Percentiles rank a stretch among this genome's conserved stretches.
Conservation (phyloP, 768 basidiomycete genomes). For the Cubamyces sp. region DNA sequence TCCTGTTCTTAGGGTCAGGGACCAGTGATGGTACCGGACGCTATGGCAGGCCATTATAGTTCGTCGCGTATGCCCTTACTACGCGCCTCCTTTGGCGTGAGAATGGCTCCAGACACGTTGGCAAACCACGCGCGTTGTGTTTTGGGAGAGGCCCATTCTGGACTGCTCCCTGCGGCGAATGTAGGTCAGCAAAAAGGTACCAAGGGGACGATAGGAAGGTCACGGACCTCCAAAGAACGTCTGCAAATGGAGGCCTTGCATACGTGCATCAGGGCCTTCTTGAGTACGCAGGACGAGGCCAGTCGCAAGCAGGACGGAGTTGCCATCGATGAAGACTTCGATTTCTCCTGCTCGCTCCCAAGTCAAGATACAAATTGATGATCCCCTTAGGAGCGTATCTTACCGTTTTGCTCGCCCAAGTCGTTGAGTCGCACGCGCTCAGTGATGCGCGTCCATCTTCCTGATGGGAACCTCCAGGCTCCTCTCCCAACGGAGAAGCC, state of each 20-base stretch:
- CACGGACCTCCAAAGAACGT: constrained; percentile 76
- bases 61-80: not conserved
- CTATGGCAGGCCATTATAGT: not conserved
- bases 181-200: constrained; percentile 45
- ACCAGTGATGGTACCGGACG: too few species aligned
- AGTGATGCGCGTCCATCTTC: constrained; percentile 63
- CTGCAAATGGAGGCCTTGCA: constrained; percentile 75
- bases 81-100: constrained; percentile 4
- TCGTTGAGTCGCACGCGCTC: constrained; percentile 74
- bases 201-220: not conserved
- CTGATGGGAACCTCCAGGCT: constrained; percentile 55
- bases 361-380: too few species aligned
- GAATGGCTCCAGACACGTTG: constrained; percentile 53
- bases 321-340: constrained; percentile 66
- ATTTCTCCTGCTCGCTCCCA: constrained; percentile 55
- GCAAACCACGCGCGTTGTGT: constrained; percentile 66
- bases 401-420: constrained; percentile 60
- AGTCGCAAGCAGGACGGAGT: constrained; percentile 52
- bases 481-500: constrained; percentile 72
- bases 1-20: too few species aligned
- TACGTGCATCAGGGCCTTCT: constrained; percentile 41
- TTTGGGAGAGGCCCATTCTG: constrained; percentile 65
- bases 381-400: too few species aligned
- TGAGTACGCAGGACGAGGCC: constrained; percentile 52
- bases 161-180: constrained; percentile 55